Conservation (phyloP, 2,329 filamentous ascomycete species). For the Pseudogymnoascus sp. region DNA sequence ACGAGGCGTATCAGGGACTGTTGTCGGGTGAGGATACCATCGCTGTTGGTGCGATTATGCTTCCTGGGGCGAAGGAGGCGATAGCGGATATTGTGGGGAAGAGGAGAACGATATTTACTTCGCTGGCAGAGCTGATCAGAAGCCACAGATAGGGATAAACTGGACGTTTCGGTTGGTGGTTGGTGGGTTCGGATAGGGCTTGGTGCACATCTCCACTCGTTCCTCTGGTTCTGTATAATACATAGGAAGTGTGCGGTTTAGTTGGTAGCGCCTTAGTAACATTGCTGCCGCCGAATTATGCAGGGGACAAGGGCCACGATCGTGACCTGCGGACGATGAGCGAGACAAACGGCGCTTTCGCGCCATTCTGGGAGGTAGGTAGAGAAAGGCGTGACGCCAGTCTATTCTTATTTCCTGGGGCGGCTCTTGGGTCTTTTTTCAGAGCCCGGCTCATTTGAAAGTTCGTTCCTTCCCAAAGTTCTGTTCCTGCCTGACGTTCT, state of each 20-base stretch:
- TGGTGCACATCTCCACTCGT: background rate
- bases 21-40: constrained; percentile 16
- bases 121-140: background rate
- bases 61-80: background rate
- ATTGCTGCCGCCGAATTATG: background rate
- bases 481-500: background rate
- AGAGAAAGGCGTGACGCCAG: background rate
- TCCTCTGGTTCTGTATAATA: background rate
- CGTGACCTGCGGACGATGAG: background rate
- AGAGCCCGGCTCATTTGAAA: background rate
- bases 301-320: background rate
- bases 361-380: background rate
- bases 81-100: background rate
- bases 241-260: background rate
- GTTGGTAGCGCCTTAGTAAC: background rate
- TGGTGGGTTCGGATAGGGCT: background rate
- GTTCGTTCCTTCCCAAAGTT: background rate
- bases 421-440: background rate
- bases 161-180: background rate
- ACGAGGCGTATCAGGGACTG: constrained; percentile 26
- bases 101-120: background rate
- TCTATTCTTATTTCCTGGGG: background rate
- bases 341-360: background rate
- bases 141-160: background rate
- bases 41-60: constrained; percentile 15